A percentile compares a stretch with the other conserved stretches of the same genome.
Evolutionary conservation across 345 rosid genomes (phyloP).

Genomic region (Geranium brycei): DNA sequence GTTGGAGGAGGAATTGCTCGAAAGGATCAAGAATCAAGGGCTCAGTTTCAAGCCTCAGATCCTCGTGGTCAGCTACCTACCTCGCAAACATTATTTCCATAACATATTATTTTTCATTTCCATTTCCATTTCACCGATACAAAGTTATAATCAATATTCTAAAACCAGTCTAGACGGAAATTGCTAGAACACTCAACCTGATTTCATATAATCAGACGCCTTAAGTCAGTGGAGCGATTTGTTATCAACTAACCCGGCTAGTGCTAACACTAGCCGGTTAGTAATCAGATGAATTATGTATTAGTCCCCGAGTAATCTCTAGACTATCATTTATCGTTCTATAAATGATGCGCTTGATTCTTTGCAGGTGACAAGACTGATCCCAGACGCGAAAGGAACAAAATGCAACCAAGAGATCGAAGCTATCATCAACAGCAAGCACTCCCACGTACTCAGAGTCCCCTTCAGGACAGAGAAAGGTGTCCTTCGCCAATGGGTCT

Average conservation of each 20-base stretch:
- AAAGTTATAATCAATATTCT: too few relatives aligned
- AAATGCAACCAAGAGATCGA: constrained; percentile 75
- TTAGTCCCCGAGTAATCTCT: too few relatives aligned
- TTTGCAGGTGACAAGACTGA: constrained; percentile 50
- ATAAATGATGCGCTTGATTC: too few relatives aligned
- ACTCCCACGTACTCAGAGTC: constrained; percentile 69
- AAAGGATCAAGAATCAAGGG: constrained; percentile 62
- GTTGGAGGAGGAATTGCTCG: constrained; percentile 65
- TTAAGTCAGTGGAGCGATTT: too few relatives aligned
- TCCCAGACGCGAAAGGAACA: constrained; percentile 74
- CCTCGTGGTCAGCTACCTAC: constrained; percentile 45
- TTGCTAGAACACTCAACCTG: background rate
- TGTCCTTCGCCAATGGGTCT: constrained; percentile 70
- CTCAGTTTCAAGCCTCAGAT: constrained; percentile 66
- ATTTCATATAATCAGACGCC: background rate
- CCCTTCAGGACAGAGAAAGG: constrained; percentile 70
- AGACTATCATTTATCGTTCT: too few relatives aligned
- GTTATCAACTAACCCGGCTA: too few relatives aligned
- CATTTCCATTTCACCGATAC: too few relatives aligned
- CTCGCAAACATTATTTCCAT: background rate
- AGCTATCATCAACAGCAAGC: constrained; percentile 46
- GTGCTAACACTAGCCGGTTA: too few relatives aligned
- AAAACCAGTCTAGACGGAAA: too few relatives aligned
- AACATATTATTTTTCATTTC: too few relatives aligned
- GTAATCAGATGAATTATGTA: too few relatives aligned